Base-by-base conservation (phyloP, 371 early-diverging fungal species). In the Gilbertella persicaria region DNA sequence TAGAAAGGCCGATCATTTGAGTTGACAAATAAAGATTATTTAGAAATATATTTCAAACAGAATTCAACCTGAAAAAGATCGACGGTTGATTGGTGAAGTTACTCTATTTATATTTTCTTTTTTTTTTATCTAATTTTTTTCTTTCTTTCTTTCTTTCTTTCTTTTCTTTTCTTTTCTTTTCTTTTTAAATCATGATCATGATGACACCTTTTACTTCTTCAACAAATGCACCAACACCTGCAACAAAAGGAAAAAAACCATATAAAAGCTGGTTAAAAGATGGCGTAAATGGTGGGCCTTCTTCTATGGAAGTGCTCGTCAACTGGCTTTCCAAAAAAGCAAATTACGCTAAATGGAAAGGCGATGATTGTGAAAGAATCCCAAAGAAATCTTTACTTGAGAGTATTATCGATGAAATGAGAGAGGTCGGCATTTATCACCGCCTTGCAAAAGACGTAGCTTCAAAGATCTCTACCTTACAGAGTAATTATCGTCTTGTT, bases 241-340 rank as follows among this genome's bases (percentile, higher is more conserved):
- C 64, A 19, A 49, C 66, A 7, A 70, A 69, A 53, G 62, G 69
- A 26, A 75, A 75, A 35, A 75, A 75, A 37, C 72, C 76, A 12
- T 75, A 75, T 39, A 75, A 75, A 36, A 71, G 72, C 33, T 75
- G 76, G 75, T 50, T 75, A n/a, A 75, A 75, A 41, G 75, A 75
- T 51, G 75, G 71, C n/a, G 71, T 75, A 14, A 69, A 67, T 42
- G 76, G 76, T 17, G 76, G 76, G 2, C 72, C 76, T 26, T 69
- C 59, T 28, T 75, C 76, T 14, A 75, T 75, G 76, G 69, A 75
- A 45, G 58, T 75, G 0, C 50, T 75, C 0, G 67, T 75, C 9
- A 64, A 72, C 45, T 75, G 76, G 76, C 46, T 75, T 30, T 66
- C 76, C 35, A 67, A 67, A 40, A 75, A 75, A 53, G 59, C 66